phyloP scores from a whole-genome alignment of 2,329 filamentous ascomycete genomes.

The Blastomyces emzantsi region DNA sequence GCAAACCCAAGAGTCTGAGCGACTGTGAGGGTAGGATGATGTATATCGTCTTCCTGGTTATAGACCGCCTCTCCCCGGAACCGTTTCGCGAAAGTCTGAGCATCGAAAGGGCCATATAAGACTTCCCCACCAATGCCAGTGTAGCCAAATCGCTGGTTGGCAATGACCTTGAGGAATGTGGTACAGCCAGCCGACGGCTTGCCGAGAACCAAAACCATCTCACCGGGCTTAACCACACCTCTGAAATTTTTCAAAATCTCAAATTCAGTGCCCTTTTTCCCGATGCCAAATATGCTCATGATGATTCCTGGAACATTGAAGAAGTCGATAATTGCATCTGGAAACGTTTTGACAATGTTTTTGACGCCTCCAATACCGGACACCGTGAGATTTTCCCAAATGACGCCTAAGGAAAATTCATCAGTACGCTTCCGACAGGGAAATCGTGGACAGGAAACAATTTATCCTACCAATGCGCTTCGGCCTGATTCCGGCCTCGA shows the following conservation, averaged over 20 bases:
- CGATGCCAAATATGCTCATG: slow-evolving; percentile 54
- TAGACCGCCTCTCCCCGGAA: slow-evolving; percentile 80
- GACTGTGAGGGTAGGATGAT: slow-evolving; percentile 77
- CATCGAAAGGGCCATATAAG: slow-evolving; percentile 63
- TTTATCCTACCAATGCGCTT: slow-evolving; percentile 56
- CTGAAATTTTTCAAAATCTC: slow-evolving; percentile 60
- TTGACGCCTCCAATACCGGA: slow-evolving; percentile 64
- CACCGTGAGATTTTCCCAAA: slow-evolving; percentile 70
- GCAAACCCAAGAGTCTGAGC: slow-evolving; percentile 82
- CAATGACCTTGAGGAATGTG: slow-evolving; percentile 74
- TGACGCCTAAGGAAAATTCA: slow-evolving; percentile 43
- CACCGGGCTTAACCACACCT: slow-evolving; percentile 63
- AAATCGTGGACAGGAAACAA: neutral
- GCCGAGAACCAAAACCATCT: slow-evolving; percentile 80
- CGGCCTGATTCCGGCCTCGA: slow-evolving; percentile 66
- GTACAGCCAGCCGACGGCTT: slow-evolving; percentile 66
- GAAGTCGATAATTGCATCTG: slow-evolving; percentile 65
- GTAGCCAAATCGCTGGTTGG: slow-evolving; percentile 72
- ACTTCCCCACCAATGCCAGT: slow-evolving; percentile 62
- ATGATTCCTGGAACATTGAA: slow-evolving; percentile 64
- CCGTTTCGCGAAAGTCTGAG: slow-evolving; percentile 57
- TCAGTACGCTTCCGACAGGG: neutral
- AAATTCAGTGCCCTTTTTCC: slow-evolving; percentile 59
- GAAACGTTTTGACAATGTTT: slow-evolving; percentile 67
- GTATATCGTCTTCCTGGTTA: slow-evolving; percentile 77